Evolutionary conservation across 2,329 filamentous ascomycete species (phyloP), one percentile per base, ranked within the genome.

Genomic region (Phoma sp.): DNA sequence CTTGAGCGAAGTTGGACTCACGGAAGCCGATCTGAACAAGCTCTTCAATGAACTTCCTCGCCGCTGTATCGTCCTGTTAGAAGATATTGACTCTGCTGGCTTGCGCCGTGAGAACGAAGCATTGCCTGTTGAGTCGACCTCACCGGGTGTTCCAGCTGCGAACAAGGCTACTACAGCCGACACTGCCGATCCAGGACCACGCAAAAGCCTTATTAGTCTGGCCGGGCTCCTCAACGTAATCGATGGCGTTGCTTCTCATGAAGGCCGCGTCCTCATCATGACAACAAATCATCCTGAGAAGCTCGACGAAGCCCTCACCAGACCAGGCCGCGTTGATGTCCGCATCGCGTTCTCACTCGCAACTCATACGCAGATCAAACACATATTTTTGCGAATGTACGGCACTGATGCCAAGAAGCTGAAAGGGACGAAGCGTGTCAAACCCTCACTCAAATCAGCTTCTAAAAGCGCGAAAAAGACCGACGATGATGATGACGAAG

Each of bases 201-300:
- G 55, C 23, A 71, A 70, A 44, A 66, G 72, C 11, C 75, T 82
- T n/a, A 90, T 95, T 39, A 90, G 89, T 0, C 81, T 95, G 2
- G 90, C 89, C 0, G 90, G 90, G 0, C 81, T 96, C 1, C 82
- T 96, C 46, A 96, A 96, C 72, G 88, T 89, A 53, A 91, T 96
- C 36, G 90, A 96, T 66, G 89, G 91, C 49, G 89, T 92, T 1
- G 89, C 88, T 1, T 89, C 86, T 3, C 89, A 90, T 64, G 90
- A 93, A 75, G 90, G 89, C 24, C 84, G 89, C 40, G 84, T 93
- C 10, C 82, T 93, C 14, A 87, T 93, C 76, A 91, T 93, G 88
- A 93, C 90, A 0, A 91, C 89, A 29, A 95, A 93, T 73, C 83
- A 86, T 55, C 87, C 88, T 2, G 86, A 93, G 63, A 80, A 83